Evolutionary conservation across 176 grass and related monocot species (phyloP).

Genomic region (Rhynchospora tenuis): DNA sequence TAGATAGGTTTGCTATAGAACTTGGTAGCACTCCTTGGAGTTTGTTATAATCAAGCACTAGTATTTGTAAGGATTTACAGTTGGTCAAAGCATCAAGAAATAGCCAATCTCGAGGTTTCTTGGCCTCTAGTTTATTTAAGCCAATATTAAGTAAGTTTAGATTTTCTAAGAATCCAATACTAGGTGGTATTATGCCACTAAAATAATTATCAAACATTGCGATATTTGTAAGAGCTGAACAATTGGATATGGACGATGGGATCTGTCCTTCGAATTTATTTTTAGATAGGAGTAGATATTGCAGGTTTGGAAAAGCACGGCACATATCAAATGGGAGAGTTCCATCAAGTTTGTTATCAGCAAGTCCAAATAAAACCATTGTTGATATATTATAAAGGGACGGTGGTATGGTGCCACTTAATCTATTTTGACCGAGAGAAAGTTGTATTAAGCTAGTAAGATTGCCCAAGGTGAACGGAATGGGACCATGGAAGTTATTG

Average conservation of each 20-base stretch:
- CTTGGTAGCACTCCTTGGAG: slow-evolving; percentile 16
- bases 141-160: no score
- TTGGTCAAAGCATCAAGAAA: slow-evolving; percentile 26
- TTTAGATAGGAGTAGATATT: no score
- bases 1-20: slow-evolving; percentile 32
- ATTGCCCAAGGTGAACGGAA: background rate
- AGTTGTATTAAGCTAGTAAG: background rate
- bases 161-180: no score
- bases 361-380: background rate
- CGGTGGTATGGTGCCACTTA: background rate
- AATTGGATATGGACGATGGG: slow-evolving; percentile 15
- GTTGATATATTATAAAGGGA: slow-evolving; percentile 34
- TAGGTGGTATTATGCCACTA: no score
- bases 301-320: slow-evolving; percentile 6
- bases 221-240: background rate
- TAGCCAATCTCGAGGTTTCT: slow-evolving; percentile 8
- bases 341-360: slow-evolving; percentile 8
- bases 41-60: background rate
- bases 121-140: slow-evolving; percentile 17
- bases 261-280: no score
- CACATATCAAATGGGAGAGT: slow-evolving; percentile 25
- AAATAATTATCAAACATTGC: background rate
- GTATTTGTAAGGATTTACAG: background rate
- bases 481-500: background rate
- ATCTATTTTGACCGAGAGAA: background rate